Evolutionary conservation across 805 yeast species (phyloP).

Genomic region (Dipodascopsis tothii): DNA sequence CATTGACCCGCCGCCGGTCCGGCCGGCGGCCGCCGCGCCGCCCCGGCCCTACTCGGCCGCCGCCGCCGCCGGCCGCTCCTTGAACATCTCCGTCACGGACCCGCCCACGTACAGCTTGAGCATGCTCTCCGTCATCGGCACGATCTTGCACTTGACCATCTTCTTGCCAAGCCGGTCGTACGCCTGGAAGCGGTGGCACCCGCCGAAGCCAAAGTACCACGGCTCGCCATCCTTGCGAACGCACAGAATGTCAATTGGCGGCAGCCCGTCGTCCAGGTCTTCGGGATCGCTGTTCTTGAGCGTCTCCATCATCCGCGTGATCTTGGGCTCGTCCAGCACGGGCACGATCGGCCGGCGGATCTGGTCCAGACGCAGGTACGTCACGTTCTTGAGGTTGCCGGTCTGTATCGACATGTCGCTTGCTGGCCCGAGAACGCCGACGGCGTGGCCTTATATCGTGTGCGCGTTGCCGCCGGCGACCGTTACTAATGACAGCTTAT

Average conservation of each 20-base stretch:
- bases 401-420: constrained; percentile 77
- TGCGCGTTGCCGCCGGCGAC: too few species aligned
- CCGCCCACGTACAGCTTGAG: constrained; percentile 64
- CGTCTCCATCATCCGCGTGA: constrained; percentile 57
- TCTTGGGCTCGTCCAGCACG: constrained; percentile 64
- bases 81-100: constrained; percentile 16
- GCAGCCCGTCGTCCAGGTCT: constrained; percentile 31
- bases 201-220: constrained; percentile 61
- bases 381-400: constrained; percentile 42
- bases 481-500: too few species aligned
- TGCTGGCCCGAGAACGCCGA: too few species aligned
- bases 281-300: constrained; percentile 39
- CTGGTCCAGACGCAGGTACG: constrained; percentile 55
- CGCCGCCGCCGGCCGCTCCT: constrained; percentile 15
- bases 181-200: constrained; percentile 85
- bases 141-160: constrained; percentile 56
- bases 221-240: constrained; percentile 56
- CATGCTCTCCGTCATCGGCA: constrained; percentile 70
- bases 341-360: constrained; percentile 82
- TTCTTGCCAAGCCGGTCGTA: constrained; percentile 52
- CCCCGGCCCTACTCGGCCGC: too few species aligned
- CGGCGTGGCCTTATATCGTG: too few species aligned
- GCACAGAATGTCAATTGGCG: constrained; percentile 72
- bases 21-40: too few species aligned
- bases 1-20: too few species aligned